Conservation (phyloP, 1,284 basidiomycete genomes). For the Apiotrichum porosum region DNA sequence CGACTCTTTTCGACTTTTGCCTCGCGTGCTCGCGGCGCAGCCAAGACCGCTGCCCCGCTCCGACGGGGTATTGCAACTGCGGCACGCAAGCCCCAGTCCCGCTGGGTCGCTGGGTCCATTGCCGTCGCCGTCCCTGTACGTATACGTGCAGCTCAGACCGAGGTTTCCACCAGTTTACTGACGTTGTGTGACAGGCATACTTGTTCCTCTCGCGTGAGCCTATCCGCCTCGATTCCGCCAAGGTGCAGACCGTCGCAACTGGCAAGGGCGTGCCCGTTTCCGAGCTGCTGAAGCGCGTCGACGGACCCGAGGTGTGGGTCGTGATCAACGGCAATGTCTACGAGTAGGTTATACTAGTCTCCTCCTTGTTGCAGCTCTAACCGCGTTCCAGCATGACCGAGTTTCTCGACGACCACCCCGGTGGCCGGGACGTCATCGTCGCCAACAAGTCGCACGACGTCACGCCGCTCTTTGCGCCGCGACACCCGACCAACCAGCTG, state of each 20-base stretch:
- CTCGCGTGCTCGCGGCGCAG: background rate
- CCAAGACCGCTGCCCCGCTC: background rate
- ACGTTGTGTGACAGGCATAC: constrained; percentile 1
- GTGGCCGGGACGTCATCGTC: constrained; percentile 42
- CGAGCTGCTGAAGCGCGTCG: constrained; percentile 32
- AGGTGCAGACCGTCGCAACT: background rate
- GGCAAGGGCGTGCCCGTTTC: constrained; percentile 18
- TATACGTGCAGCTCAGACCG: background rate
- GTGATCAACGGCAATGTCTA: constrained; percentile 45
- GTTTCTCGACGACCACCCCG: constrained; percentile 43
- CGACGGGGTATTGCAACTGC: constrained; percentile 3
- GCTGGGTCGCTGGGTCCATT: constrained; percentile 1
- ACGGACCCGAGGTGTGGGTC: constrained; percentile 39
- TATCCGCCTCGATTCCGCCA: constrained; percentile 3
- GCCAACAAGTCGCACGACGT: constrained; percentile 40
- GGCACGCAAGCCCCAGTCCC: background rate
- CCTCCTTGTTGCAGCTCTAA: no score
- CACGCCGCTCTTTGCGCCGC: constrained; percentile 40
- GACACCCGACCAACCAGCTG: constrained; percentile 44
- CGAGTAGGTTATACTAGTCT: no score
- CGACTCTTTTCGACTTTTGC: background rate
- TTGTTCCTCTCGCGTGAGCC: constrained; percentile 3
- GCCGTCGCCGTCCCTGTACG: constrained; percentile 8
- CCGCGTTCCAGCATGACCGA: constrained; percentile 33
- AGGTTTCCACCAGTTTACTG: background rate